A percentile compares a stretch with the other conserved stretches of the same genome.
These are phyloP conservation scores for Theileria orientalis DNA, from an alignment of 169 alveolate species.

Conservation along the genomic window DNA sequence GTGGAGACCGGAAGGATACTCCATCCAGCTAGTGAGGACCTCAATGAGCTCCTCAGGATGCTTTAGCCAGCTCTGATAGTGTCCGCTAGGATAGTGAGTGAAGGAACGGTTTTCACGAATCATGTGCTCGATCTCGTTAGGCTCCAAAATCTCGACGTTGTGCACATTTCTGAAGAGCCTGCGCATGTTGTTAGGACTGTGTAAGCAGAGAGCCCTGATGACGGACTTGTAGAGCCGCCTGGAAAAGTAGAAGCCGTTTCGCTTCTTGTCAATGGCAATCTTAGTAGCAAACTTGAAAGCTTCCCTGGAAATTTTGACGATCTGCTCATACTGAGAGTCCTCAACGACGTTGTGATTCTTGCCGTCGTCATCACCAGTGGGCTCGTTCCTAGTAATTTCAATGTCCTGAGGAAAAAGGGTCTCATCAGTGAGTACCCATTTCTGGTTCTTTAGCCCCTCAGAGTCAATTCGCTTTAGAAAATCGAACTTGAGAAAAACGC, in stretches of 20 bases:
- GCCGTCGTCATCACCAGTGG: neutral
- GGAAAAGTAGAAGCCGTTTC: slow-evolving; percentile 69
- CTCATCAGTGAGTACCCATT: slow-evolving; percentile 71
- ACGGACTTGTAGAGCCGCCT: slow-evolving; percentile 72
- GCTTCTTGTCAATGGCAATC: slow-evolving; percentile 52
- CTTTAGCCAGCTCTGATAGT: slow-evolving; percentile 76
- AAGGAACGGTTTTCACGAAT: slow-evolving; percentile 7
- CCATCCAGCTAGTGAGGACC: slow-evolving; percentile 77
- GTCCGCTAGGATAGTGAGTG: slow-evolving; percentile 60
- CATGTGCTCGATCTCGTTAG: slow-evolving; percentile 31
- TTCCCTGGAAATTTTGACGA: slow-evolving; percentile 64
- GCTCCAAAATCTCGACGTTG: slow-evolving; percentile 69
- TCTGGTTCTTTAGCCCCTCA: slow-evolving; percentile 10
- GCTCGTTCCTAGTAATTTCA: slow-evolving; percentile 26
- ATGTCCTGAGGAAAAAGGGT: slow-evolving; percentile 65
- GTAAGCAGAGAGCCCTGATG: slow-evolving; percentile 69
- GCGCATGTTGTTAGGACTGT: slow-evolving; percentile 41
- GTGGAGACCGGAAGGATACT: slow-evolving; percentile 77
- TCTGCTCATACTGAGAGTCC: slow-evolving; percentile 48
- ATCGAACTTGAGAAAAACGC: slow-evolving; percentile 56
- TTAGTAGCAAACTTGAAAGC: slow-evolving; percentile 70
- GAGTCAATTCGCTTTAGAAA: slow-evolving; percentile 36
- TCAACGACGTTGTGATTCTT: slow-evolving; percentile 21
- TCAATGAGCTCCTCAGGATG: slow-evolving; percentile 77
- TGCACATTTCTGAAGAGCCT: slow-evolving; percentile 62